Conservation (phyloP, 306 rosid genomes). For the Lablab purpureus region DNA sequence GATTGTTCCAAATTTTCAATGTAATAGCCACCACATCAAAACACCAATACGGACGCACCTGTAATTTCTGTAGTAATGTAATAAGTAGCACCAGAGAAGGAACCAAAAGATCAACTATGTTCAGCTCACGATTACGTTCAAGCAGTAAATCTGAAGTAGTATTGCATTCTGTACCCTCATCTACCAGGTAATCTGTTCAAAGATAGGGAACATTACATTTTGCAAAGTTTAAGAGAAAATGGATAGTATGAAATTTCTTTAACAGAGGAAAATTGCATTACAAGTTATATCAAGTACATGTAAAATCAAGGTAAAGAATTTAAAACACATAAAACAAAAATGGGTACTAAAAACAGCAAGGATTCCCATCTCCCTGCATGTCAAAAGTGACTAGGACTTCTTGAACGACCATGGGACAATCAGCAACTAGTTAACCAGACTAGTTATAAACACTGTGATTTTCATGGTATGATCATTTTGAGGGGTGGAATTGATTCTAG, state of each 20-base stretch:
- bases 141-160: slow-evolving; percentile 85
- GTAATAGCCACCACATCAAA: slow-evolving; percentile 21
- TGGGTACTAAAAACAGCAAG: slow-evolving; percentile 3
- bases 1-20: neutral
- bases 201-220: slow-evolving; percentile 43
- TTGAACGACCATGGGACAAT: neutral
- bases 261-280: slow-evolving; percentile 2
- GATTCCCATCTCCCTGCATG: neutral
- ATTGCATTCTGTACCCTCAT: slow-evolving; percentile 98
- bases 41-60: slow-evolving; percentile 60
- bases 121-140: slow-evolving; percentile 92
- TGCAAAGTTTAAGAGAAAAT: slow-evolving; percentile 15
- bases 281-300: neutral
- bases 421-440: neutral
- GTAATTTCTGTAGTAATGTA: slow-evolving; percentile 81
- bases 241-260: slow-evolving; percentile 7
- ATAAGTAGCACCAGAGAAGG: slow-evolving; percentile 81
- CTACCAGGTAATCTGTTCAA: slow-evolving; percentile 93
- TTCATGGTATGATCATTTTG: too few species aligned
- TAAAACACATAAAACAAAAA: slow-evolving; percentile 19
- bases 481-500: too few species aligned
- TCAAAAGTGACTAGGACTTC: neutral
- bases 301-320: neutral
- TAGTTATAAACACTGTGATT: too few species aligned
- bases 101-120: slow-evolving; percentile 89